Percentiles rank a stretch among this genome's conserved stretches.
Conservation (phyloP, 768 basidiomycete species). For the Bullera alba region DNA sequence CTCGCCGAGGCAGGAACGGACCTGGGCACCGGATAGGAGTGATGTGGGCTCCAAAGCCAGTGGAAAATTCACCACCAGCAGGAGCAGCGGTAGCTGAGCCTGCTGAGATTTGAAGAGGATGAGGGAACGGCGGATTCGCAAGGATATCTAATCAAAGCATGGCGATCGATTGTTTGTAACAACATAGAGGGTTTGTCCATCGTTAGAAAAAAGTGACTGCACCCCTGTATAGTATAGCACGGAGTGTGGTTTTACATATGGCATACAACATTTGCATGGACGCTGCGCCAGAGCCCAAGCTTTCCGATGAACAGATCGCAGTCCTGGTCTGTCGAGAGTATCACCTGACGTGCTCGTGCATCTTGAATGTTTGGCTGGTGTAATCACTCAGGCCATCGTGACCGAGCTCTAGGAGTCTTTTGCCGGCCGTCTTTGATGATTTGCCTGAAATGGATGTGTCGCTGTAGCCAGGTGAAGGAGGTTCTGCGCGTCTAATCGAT, state of each 20-base stretch:
- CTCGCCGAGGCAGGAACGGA: slow-evolving; percentile 1
- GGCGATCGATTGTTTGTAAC: too few species aligned
- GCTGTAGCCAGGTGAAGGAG: slow-evolving; percentile 36
- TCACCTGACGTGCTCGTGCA: slow-evolving; percentile 72
- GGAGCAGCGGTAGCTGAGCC: background rate
- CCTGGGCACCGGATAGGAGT: background rate
- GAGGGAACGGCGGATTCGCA: too few species aligned
- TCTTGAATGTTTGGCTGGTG: slow-evolving; percentile 58
- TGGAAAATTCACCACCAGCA: background rate
- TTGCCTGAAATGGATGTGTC: slow-evolving; percentile 46
- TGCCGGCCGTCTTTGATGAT: slow-evolving; percentile 6
- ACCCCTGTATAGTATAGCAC: background rate
- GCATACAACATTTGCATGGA: background rate
- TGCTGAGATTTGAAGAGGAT: too few species aligned
- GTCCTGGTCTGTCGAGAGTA: background rate
- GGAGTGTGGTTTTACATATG: background rate
- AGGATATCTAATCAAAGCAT: too few species aligned
- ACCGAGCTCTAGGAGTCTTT: slow-evolving; percentile 33
- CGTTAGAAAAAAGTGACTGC: too few species aligned
- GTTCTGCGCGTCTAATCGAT: too few species aligned
- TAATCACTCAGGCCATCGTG: slow-evolving; percentile 71
- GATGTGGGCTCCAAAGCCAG: background rate
- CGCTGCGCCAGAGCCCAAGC: background rate
- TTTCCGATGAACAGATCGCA: too few species aligned
- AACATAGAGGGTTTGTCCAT: too few species aligned